A percentile compares a stretch with the other conserved stretches of the same genome.
phyloP scores from a whole-genome alignment of 1,284 basidiomycete genomes.

The Apiotrichum porosum region DNA sequence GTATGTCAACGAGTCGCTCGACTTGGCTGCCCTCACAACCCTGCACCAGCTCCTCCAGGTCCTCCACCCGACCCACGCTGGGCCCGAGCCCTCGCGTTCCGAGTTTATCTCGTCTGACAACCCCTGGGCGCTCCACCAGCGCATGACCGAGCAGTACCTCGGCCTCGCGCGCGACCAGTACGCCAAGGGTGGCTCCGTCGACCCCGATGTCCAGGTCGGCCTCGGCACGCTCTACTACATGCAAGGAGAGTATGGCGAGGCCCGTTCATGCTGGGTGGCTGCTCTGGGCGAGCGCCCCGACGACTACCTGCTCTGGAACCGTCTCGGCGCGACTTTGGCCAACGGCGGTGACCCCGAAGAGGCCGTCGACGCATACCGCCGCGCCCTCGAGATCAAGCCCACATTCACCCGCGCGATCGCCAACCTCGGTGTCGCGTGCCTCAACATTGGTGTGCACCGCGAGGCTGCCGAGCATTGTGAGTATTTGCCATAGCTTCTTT shows the following conservation, averaged over 20 bases:
- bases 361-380: slow-evolving; percentile 88
- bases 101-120: slow-evolving; percentile 47
- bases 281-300: slow-evolving; percentile 73
- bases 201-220: slow-evolving; percentile 90
- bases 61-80: slow-evolving; percentile 63
- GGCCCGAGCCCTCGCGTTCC: slow-evolving; percentile 34
- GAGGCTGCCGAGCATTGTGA: slow-evolving; percentile 89
- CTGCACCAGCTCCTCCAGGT: slow-evolving; percentile 80
- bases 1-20: slow-evolving; percentile 93
- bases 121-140: slow-evolving; percentile 80
- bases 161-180: slow-evolving; percentile 77
- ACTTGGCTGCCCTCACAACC: slow-evolving; percentile 80
- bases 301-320: slow-evolving; percentile 95
- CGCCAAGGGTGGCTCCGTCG: slow-evolving; percentile 60
- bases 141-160: slow-evolving; percentile 79
- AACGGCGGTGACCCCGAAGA: slow-evolving; percentile 94
- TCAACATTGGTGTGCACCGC: slow-evolving; percentile 92
- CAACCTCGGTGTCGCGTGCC: slow-evolving; percentile 92
- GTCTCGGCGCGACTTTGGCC: slow-evolving; percentile 88
- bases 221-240: slow-evolving; percentile 92
- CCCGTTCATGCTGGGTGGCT: slow-evolving; percentile 81
- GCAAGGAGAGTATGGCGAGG: slow-evolving; percentile 47
- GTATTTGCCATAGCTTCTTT: slow-evolving; percentile 13
- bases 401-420: slow-evolving; percentile 97
- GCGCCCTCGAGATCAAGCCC: slow-evolving; percentile 87